Percentiles rank a stretch among this genome's conserved stretches.
Evolutionary conservation across 2,329 filamentous ascomycete genomes (phyloP).

Genomic region (Colletotrichum filicis): DNA sequence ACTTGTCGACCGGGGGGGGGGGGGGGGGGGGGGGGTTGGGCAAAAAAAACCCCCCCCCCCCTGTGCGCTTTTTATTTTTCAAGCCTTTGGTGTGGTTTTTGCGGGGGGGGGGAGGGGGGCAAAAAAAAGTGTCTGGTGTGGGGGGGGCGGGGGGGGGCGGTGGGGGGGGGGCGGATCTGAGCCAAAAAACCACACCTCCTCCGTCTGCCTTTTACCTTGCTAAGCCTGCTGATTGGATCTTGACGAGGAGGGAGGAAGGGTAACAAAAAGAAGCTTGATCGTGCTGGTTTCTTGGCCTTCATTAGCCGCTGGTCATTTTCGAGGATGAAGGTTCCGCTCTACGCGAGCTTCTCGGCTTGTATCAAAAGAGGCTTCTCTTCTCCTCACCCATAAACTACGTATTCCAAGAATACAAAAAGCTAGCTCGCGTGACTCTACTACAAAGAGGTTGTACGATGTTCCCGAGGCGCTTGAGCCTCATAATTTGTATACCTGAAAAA

Average conservation of each 20-base stretch:
- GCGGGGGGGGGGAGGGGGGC: not conserved
- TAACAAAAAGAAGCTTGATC: constrained; percentile 14
- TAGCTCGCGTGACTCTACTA: not conserved
- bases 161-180: constrained; percentile 9
- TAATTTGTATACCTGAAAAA: not conserved
- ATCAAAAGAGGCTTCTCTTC: not conserved
- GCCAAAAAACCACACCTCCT: not conserved
- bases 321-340: constrained; percentile 11
- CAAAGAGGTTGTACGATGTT: not conserved
- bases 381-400: not conserved
- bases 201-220: not conserved
- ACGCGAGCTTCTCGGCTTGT: constrained; percentile 10
- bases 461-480: not conserved
- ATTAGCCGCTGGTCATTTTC: not conserved
- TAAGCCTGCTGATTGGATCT: constrained; percentile 12
- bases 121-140: too few species aligned
- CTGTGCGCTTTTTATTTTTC: too few species aligned
- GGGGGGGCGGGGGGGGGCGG: too few species aligned
- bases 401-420: too few species aligned
- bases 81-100: too few species aligned
- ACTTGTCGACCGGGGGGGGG: not conserved
- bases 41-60: too few species aligned
- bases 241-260: too few species aligned
- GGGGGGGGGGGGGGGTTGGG: not conserved
- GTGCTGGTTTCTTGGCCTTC: not conserved